These are phyloP conservation scores for Phallus indusiatus DNA, from an alignment of 768 basidiomycete genomes.

Conservation along the genomic window DNA sequence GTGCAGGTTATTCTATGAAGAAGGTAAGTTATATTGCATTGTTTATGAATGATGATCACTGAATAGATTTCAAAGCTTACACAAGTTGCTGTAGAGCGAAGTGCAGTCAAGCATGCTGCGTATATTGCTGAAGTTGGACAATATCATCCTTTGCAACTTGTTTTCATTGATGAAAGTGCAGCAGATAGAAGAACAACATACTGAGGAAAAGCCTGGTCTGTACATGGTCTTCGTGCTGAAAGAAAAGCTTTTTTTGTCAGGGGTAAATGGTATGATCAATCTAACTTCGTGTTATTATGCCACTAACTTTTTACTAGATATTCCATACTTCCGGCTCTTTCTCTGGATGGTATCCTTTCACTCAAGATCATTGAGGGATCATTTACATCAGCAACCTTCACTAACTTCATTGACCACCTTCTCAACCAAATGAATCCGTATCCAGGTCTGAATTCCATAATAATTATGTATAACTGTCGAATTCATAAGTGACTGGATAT, in stretches of 20 bases:
- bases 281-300: background rate
- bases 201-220: background rate
- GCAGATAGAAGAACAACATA: background rate
- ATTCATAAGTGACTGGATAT: no score
- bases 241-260: conserved; percentile 1
- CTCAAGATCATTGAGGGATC: background rate
- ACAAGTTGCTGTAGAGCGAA: background rate
- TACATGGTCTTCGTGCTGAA: no score
- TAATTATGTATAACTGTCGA: conserved; percentile 15
- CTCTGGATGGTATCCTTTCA: conserved; percentile 6
- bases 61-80: background rate
- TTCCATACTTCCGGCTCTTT: conserved; percentile 11
- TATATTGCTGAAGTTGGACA: background rate
- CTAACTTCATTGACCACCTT: conserved; percentile 5
- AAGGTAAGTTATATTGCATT: background rate
- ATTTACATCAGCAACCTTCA: conserved; percentile 7
- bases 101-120: background rate
- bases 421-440: conserved; percentile 12
- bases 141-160: background rate
- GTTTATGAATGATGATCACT: background rate
- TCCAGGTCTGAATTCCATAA: background rate
- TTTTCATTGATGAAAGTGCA: background rate
- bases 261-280: conserved; percentile 1
- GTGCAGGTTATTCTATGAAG: background rate
- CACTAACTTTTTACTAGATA: conserved; percentile 3